phyloP scores from a whole-genome alignment of 1,284 basidiomycete species.

The Naganishia liquefaciens region DNA sequence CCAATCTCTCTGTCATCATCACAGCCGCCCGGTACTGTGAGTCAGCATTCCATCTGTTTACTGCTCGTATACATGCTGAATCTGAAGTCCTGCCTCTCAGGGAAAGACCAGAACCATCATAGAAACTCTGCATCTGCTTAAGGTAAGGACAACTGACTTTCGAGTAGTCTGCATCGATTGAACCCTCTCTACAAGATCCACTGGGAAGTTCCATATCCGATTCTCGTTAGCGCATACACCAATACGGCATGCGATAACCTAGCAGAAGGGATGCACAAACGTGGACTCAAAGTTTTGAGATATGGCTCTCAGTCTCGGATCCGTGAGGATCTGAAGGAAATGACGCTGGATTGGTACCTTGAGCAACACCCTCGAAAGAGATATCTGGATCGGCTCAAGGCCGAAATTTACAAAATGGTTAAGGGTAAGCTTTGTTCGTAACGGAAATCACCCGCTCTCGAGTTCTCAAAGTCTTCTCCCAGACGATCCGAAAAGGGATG shows the following conservation, averaged over 20 bases:
- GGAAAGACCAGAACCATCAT: conserved; percentile 93
- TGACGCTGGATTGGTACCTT: conserved; percentile 70
- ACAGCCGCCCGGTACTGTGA: conserved; percentile 80
- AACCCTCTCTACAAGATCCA: conserved; percentile 58
- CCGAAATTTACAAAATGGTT: conserved; percentile 41
- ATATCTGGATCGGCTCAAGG: conserved; percentile 55
- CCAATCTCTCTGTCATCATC: conserved; percentile 21
- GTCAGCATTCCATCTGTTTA: conserved; percentile 14
- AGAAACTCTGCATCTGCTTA: conserved; percentile 77
- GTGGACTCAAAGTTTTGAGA: conserved; percentile 72
- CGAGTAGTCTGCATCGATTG: neutral
- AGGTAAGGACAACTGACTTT: conserved; percentile 55
- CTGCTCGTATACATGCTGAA: neutral
- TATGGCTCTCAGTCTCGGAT: conserved; percentile 69
- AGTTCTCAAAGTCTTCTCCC: neutral
- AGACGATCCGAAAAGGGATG: conserved; percentile 14
- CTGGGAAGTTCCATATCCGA: conserved; percentile 78
- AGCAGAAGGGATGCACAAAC: conserved; percentile 64
- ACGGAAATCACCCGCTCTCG: neutral
- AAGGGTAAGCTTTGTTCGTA: conserved; percentile 28
- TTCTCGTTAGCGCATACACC: conserved; percentile 88
- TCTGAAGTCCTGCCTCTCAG: neutral
- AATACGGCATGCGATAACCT: conserved; percentile 95
- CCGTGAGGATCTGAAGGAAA: conserved; percentile 60
- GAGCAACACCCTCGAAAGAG: conserved; percentile 63